A percentile compares a stretch with the other conserved stretches of the same genome.
These are phyloP conservation scores for Acanthamoeba triangularis DNA, from an alignment of 208 protist species.

Conservation along the genomic window DNA sequence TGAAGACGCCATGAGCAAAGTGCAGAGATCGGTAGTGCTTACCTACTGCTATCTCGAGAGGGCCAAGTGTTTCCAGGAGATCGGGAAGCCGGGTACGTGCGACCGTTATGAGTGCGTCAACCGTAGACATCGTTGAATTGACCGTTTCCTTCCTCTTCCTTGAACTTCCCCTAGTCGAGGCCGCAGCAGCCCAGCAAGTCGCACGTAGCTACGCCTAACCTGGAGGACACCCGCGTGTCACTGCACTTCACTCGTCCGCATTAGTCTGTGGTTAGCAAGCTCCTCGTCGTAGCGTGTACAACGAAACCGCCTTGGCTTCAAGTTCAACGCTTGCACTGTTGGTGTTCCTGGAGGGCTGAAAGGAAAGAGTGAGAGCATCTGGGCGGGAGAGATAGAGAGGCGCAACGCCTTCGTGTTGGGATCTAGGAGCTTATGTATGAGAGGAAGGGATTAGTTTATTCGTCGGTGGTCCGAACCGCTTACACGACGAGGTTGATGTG, in stretches of 20 bases:
- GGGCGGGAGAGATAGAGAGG: background rate
- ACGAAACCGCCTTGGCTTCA: no score
- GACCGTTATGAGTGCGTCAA: background rate
- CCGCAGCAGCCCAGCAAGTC: background rate
- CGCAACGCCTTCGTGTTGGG: background rate
- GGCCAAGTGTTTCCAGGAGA: background rate
- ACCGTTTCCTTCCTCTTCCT: background rate
- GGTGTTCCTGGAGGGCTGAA: background rate
- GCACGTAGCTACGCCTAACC: background rate
- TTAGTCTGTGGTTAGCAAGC: background rate
- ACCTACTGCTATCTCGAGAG: background rate
- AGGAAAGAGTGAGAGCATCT: background rate
- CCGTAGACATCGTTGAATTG: background rate
- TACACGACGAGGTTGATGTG: background rate
- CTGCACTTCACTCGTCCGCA: background rate
- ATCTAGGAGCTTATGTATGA: background rate
- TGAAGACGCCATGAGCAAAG: background rate
- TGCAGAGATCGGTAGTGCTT: slow-evolving; percentile 1
- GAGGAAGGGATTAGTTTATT: slow-evolving; percentile 4
- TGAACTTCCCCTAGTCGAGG: background rate
- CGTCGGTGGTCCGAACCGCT: background rate
- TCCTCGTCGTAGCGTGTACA: background rate
- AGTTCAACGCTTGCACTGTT: no score
- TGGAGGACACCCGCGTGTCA: background rate
- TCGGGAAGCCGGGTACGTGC: background rate